These are phyloP conservation scores for Hortiboletus campestris DNA, from an alignment of 768 basidiomycete genomes.

Conservation along the genomic window DNA sequence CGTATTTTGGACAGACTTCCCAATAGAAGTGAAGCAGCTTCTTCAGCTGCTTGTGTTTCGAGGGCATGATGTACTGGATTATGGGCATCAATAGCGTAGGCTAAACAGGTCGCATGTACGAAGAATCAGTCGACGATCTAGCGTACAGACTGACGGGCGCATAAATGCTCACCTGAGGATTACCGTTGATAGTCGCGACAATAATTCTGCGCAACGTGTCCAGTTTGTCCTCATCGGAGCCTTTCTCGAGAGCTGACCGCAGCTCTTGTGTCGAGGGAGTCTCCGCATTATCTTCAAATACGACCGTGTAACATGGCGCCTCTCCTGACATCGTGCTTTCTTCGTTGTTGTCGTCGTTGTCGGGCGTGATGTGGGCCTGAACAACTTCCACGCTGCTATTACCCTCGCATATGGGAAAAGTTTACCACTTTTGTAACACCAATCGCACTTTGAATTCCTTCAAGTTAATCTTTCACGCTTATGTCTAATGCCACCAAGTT, in stretches of 20 bases:
- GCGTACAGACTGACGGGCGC: neutral
- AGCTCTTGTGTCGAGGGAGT: conserved; percentile 81
- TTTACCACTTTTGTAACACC: conserved; percentile 2
- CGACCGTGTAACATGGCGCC: conserved; percentile 72
- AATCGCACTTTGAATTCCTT: too few species aligned
- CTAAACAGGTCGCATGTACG: conserved; percentile 37
- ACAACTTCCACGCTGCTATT: neutral
- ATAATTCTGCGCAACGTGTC: conserved; percentile 96
- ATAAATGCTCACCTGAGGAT: conserved; percentile 66
- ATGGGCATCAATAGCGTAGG: conserved; percentile 95
- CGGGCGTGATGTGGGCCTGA: conserved; percentile 4
- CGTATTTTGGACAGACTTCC: conserved; percentile 98
- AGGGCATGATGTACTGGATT: conserved; percentile 97
- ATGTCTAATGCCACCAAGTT: too few species aligned
- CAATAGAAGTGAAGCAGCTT: conserved; percentile 95
- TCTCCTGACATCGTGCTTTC: conserved; percentile 42
- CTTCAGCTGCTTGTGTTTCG: conserved; percentile 93
- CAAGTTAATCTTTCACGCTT: too few species aligned
- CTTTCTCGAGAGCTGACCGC: conserved; percentile 84
- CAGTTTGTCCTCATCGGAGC: conserved; percentile 93
- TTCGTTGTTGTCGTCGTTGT: conserved; percentile 11
- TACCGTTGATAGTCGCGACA: conserved; percentile 91
- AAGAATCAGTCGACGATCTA: neutral
- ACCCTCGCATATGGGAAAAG: conserved; percentile 1
- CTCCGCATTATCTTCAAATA: conserved; percentile 71